Conservation (phyloP, 176 grass and related monocot species). For the Avena eriantha region DNA sequence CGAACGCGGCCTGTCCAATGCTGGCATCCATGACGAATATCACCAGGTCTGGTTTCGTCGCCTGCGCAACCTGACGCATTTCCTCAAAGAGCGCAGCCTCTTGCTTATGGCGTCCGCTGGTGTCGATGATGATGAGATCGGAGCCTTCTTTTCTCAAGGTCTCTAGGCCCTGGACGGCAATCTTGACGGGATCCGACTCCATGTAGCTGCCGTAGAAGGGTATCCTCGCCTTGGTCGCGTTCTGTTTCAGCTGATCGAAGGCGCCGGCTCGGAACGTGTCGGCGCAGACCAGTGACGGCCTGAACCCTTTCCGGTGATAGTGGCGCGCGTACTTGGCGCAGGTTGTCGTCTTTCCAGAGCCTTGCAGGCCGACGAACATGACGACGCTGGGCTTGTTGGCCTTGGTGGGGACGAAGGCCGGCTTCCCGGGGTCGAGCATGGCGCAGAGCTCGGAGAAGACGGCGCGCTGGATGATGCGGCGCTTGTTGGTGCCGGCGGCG, state of each 20-base stretch:
- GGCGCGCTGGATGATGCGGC: conserved; percentile 64
- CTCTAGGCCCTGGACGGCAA: conserved; percentile 72
- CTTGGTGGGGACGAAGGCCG: conserved; percentile 68
- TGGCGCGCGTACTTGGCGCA: conserved; percentile 74
- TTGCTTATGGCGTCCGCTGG: conserved; percentile 77
- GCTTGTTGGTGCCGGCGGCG: conserved; percentile 75
- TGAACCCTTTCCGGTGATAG: conserved; percentile 70
- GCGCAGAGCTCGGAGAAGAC: conserved; percentile 70
- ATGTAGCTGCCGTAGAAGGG: conserved; percentile 82
- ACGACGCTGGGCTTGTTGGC: conserved; percentile 69
- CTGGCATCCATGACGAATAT: conserved; percentile 90
- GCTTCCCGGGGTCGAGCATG: conserved; percentile 76
- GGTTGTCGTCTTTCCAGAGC: conserved; percentile 85
- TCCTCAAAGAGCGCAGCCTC: conserved; percentile 79
- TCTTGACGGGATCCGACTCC: conserved; percentile 79
- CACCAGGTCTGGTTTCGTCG: conserved; percentile 79
- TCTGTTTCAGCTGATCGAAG: conserved; percentile 86
- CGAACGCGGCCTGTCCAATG: conserved; percentile 80
- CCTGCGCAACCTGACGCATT: conserved; percentile 79
- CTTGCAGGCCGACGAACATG: conserved; percentile 76
- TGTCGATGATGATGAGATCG: conserved; percentile 83
- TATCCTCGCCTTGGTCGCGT: conserved; percentile 78
- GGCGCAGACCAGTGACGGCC: conserved; percentile 75
- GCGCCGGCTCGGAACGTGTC: conserved; percentile 84
- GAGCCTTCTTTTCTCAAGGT: conserved; percentile 72